phyloP scores from a whole-genome alignment of 2,329 filamentous ascomycete species.

The Nothophaeocryptopus gaeumannii region DNA sequence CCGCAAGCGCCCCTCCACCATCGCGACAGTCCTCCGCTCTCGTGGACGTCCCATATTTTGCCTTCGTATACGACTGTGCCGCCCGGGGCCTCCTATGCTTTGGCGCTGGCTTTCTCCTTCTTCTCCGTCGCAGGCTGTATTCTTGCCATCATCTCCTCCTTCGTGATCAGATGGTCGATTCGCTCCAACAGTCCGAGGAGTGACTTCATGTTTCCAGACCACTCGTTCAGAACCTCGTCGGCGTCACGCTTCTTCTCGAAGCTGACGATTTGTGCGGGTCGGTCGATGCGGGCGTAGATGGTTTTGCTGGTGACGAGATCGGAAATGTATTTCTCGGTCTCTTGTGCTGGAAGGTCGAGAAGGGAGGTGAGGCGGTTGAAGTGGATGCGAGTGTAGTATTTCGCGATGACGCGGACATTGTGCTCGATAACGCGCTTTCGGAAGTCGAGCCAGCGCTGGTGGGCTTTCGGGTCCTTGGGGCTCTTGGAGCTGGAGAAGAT shows the following conservation, averaged over 20 bases:
- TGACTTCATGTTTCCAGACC: conserved; percentile 98
- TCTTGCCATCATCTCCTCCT: conserved; percentile 99
- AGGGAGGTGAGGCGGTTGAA: conserved; percentile 87
- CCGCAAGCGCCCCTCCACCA: no score
- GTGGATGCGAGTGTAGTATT: conserved; percentile 97
- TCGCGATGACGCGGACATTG: conserved; percentile 94
- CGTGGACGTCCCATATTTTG: no score
- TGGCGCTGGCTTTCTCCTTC: no score
- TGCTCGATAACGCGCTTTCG: conserved; percentile 99
- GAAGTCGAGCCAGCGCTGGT: conserved; percentile 86
- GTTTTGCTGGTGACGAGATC: conserved; percentile 97
- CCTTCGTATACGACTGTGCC: no score
- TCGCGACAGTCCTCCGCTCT: no score
- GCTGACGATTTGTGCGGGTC: conserved; percentile 84
- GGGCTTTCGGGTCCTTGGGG: conserved; percentile 68
- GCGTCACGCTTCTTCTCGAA: conserved; percentile 94
- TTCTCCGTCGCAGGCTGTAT: conserved; percentile 63
- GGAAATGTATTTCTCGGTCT: conserved; percentile 98
- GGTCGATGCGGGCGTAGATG: conserved; percentile 95
- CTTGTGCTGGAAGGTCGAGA: conserved; percentile 86
- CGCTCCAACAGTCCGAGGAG: conserved; percentile 79
- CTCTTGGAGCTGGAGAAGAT: conserved; percentile 70
- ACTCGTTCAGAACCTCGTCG: conserved; percentile 95
- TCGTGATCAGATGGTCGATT: conserved; percentile 97
- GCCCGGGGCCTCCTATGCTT: no score